Evolutionary conservation across 495 filamentous ascomycete species (phyloP), one percentile per base, ranked within the genome.

Genomic region (Recurvomyces mirabilis): DNA sequence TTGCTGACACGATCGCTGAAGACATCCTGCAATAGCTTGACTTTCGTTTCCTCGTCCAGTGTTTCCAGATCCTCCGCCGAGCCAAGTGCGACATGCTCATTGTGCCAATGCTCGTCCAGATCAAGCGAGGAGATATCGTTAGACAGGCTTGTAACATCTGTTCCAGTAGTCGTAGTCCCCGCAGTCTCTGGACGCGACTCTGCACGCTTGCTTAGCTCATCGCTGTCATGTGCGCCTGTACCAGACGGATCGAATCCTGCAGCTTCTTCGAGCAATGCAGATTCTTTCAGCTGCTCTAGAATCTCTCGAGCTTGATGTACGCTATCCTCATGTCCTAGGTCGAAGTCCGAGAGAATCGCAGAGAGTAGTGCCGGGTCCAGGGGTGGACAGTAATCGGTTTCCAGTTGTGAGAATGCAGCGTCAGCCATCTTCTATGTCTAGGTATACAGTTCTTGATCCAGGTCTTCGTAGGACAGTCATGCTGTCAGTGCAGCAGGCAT

Each of bases 201-300:
- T 17, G 38, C 28, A 12, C 37, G 26, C 11, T 44, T 38, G 17
- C 44, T 41, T 14, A 56, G 25, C 19, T 52, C 37, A 25, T 46
- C 54, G 15, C 59, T 37, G 20, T 52, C 56, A 20, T 24, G 45
- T 19, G 36, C 43, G 30, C 76, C 72, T 25, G 75, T 76, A 2
- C 82, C 86, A 10, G 82, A 87, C 0, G 85, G 77, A 46, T 94
- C 85, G 56, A 93, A 93, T 0, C 74, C 78, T 0, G 76, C 72
- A 13, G 71, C 66, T 51, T 85, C 78, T 49, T 89, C 81, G 17
- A 70, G 67, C 17, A 67, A 51, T 0, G 81, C 84, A 26, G 66
- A 62, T 9, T 71, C 61, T 34, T 77, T 79, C 6, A 94, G 59
- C 1, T 60, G 38, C 17, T 78, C 63, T 1, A 94, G 65, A 1